Base-by-base conservation (phyloP, 2,329 filamentous ascomycete genomes). In the Cladosporium sp. region DNA sequence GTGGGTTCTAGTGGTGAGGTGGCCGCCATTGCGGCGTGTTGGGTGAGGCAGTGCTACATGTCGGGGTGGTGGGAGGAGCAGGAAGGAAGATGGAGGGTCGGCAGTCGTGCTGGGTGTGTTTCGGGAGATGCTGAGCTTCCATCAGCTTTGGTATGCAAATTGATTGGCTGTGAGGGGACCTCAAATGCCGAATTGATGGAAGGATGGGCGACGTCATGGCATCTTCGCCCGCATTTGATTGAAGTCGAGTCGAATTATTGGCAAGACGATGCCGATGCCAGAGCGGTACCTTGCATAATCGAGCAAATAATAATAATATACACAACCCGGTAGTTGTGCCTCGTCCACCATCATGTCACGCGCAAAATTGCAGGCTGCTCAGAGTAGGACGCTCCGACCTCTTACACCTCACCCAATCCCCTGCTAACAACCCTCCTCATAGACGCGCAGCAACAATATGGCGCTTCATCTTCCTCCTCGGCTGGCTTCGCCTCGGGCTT, bases 401-500 rank as follows among this genome's bases (percentile, higher is more conserved):
- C 10, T 7, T 28, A 23, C 21, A 31, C 21, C 6, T 26, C 28
- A 16, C 23, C 7, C 40, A 11, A 10, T 5, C 23, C 8, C n/a
- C 33, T 16, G 28, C 63, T 60, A 40, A 65, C 56, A 23, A 2
- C 11, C 61, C 16, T 46, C 46, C 29, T 21, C 18, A 12, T 56
- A 71, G 69, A 69, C 66, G 61, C 67, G 52, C 67, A 71, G 40
- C 68, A 71, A 50, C 66, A 69, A 53, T 67, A 70, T 66, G 66
- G 67, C 21, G 53, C 57, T 66, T 67, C 71, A 67, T 60, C 64
- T 31, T 69, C 67, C 53, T 69, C 67, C 58, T 72, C 68, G 11
- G 72, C 71, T 71, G 95, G 92, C 40, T 98, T 98, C 78, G 96
- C 92, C 0, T 92, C 97, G 77, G 95, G 95, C 31, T 90, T 99